Base-by-base conservation (phyloP, 2,329 filamentous ascomycete genomes). In the Paecilomyces fulvus region DNA sequence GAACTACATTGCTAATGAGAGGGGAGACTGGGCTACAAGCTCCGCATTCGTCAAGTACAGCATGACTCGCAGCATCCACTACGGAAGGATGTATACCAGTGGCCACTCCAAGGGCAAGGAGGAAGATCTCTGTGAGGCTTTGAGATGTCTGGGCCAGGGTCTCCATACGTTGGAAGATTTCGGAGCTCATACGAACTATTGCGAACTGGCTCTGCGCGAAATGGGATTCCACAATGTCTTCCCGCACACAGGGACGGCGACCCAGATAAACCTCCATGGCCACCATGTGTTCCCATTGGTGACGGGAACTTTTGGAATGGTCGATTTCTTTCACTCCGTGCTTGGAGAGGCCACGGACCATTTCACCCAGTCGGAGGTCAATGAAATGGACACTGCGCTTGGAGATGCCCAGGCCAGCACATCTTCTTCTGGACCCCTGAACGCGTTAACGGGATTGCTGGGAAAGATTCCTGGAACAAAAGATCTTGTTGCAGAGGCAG, bases 1-100 rank as follows among this genome's bases (percentile, higher is more conserved):
- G 75, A 97, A 97, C 71, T 99, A 99, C 72, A 97, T 99, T 63
- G 86, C 92, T 58, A 97, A 96, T 66, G 92, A 97, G 70, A 78
- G 76, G 12, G 90, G 91, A 3, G 82, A 83, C 46, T 96, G 92
- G 89, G 90, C 92, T 1, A 99, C 94, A 20, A 96, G 91, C 60
- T 79, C 89, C 7, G 92, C 89, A 43, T 96, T 92, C 66, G 80
- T 96, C 58, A 85, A 86, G 63, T 89, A 84, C 73, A 91, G 88
- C 64, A 72, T 94, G 59, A 80, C 80, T 12, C 83, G 88, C 58
- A 83, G 86, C 68, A 88, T 92, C 60, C 89, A 92, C 72, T 91
- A 83, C 64, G 89, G 89, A 12, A 81, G 89, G 33, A 73, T 89
- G 28, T 92, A 92, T 68, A 88, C 85, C 25, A 83, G 79, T 63